Evolutionary conservation across 2,329 filamentous ascomycete species (phyloP).

Genomic region (Trichoderma semiorbis): DNA sequence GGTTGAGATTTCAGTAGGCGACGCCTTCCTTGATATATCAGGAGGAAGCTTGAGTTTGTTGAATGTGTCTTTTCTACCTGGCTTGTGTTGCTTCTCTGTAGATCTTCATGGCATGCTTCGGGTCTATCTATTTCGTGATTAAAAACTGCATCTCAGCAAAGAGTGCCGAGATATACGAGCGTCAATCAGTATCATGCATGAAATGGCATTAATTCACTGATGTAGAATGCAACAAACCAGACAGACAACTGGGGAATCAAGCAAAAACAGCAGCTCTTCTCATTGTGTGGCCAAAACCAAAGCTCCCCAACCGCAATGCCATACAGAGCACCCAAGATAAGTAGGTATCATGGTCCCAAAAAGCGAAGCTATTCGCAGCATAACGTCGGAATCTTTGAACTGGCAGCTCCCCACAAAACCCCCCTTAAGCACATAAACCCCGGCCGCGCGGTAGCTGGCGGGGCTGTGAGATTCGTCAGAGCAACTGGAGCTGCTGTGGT

Average conservation of each 20-base stretch:
- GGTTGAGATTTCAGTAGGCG: not conserved
- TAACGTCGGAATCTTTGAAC: conserved; percentile 2
- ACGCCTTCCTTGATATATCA: not conserved
- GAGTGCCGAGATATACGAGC: not conserved
- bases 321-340: not conserved
- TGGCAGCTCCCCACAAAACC: conserved; percentile 3
- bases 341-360: not conserved
- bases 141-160: not conserved
- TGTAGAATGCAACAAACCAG: not conserved
- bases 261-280: not conserved
- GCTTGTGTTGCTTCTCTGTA: not conserved
- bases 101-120: not conserved
- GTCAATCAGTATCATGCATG: not conserved
- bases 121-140: not conserved
- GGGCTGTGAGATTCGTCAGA: conserved; percentile 17
- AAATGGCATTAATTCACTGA: not conserved
- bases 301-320: not conserved
- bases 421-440: conserved; percentile 12
- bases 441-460: not conserved
- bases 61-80: not conserved
- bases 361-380: conserved; percentile 13
- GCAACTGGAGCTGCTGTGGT: conserved; percentile 7
- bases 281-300: not conserved
- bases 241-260: not conserved
- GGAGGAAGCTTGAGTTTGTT: not conserved